A percentile compares a stretch with the other conserved stretches of the same genome.
These are phyloP conservation scores for Populus hybrid DNA, from an alignment of 441 rosid genomes.

Conservation along the genomic window DNA sequence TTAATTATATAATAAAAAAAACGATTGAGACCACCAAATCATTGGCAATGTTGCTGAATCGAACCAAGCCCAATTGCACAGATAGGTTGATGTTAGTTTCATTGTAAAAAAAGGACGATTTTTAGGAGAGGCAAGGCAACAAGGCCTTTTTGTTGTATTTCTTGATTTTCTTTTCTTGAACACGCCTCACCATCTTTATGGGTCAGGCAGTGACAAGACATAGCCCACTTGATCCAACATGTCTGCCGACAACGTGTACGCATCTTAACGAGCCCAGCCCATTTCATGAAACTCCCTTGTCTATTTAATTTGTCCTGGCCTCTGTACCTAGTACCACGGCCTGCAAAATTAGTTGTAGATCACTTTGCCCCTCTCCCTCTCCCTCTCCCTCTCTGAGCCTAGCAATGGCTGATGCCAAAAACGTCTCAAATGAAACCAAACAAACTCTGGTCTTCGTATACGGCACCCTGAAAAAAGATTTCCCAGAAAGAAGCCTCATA, in stretches of 20 bases:
- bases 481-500: conserved; percentile 41
- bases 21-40: background rate
- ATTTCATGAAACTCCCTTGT: no score
- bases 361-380: background rate
- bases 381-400: background rate
- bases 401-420: conserved; percentile 15
- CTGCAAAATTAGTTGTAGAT: background rate
- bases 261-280: no score
- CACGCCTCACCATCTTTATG: background rate
- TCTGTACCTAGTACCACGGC: background rate
- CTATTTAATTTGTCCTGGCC: no score
- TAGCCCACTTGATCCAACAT: background rate
- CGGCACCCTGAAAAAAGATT: conserved; percentile 63
- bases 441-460: conserved; percentile 45
- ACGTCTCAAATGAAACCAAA: background rate
- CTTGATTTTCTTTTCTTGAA: background rate
- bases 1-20: no score
- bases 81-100: background rate
- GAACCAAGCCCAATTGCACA: background rate
- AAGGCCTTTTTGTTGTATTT: no score
- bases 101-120: no score
- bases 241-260: background rate
- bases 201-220: background rate
- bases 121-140: no score
- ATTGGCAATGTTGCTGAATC: background rate